A percentile compares a stretch with the other conserved stretches of the same genome.
phyloP scores from a whole-genome alignment of 345 rosid genomes.

The Arabis alpina region DNA sequence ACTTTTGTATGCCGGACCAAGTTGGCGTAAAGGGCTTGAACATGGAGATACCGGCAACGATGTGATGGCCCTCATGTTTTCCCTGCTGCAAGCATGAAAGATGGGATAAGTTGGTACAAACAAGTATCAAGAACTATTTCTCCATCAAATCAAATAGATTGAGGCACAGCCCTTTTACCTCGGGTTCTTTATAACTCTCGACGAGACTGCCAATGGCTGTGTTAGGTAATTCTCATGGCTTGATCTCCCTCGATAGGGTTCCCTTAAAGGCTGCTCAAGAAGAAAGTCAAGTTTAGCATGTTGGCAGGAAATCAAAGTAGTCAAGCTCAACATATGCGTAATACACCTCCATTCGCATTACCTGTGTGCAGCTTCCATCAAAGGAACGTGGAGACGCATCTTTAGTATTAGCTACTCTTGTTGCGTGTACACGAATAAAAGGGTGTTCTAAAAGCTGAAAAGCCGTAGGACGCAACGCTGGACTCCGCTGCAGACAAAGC shows the following conservation, averaged over 20 bases:
- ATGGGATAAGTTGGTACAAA: slow-evolving; percentile 12
- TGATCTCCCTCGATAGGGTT: slow-evolving; percentile 58
- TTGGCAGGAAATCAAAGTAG: slow-evolving; percentile 10
- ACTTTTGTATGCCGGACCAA: slow-evolving; percentile 64
- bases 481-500: slow-evolving; percentile 89
- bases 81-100: slow-evolving; percentile 54
- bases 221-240: slow-evolving; percentile 60
- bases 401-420: slow-evolving; percentile 55
- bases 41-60: slow-evolving; percentile 92
- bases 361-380: slow-evolving; percentile 80
- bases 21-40: slow-evolving; percentile 83
- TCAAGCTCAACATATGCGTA: slow-evolving; percentile 16
- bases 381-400: slow-evolving; percentile 59
- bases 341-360: slow-evolving; percentile 27
- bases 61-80: slow-evolving; percentile 64
- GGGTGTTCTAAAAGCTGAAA: slow-evolving; percentile 75
- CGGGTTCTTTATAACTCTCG: slow-evolving; percentile 54
- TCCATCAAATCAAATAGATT: slow-evolving; percentile 8
- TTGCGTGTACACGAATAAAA: slow-evolving; percentile 67
- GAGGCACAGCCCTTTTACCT: slow-evolving; percentile 51
- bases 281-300: slow-evolving; percentile 22
- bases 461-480: slow-evolving; percentile 84
- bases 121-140: neutral
- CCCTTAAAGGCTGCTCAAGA: slow-evolving; percentile 68
- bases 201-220: slow-evolving; percentile 46